Conservation (phyloP, 345 rosid genomes). For the Salix viminalis region DNA sequence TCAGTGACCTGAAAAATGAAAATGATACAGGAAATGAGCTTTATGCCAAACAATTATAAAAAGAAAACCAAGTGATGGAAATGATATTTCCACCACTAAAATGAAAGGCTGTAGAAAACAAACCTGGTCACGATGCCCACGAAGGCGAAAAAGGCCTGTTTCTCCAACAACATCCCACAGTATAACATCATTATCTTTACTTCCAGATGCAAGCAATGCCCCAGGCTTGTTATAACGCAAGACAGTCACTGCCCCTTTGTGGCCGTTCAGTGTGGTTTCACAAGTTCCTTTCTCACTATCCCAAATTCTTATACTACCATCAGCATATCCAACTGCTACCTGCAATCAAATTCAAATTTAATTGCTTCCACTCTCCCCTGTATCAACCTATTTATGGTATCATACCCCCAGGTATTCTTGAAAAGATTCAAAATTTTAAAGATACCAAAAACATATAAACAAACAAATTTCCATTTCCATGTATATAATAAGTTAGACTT, state of each 20-base stretch:
- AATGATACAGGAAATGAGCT: not conserved
- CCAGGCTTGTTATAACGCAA: constrained; percentile 62
- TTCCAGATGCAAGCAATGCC: constrained; percentile 83
- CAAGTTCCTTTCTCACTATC: constrained; percentile 74
- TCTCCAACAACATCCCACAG: constrained; percentile 95
- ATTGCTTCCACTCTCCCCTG: not conserved
- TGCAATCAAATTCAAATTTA: constrained; percentile 14
- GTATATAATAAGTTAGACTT: not conserved
- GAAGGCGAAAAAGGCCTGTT: constrained; percentile 72
- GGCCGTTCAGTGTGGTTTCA: constrained; percentile 72
- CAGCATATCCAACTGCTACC: constrained; percentile 61
- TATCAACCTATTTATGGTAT: not conserved
- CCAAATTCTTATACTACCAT: constrained; percentile 91
- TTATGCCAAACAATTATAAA: not conserved
- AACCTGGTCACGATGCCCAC: constrained; percentile 97
- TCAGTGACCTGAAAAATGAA: constrained; percentile 67
- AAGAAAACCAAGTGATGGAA: not conserved
- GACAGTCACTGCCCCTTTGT: constrained; percentile 83
- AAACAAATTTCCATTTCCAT: not conserved
- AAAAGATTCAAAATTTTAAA: not conserved
- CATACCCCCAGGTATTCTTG: not conserved
- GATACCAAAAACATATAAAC: no score
- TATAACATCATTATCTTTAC: constrained; percentile 87
- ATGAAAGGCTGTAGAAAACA: not conserved
- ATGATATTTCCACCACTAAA: not conserved